These are phyloP conservation scores for Conidiobolus coronatus DNA, from an alignment of 371 early-diverging fungal genomes.

Conservation along the genomic window DNA sequence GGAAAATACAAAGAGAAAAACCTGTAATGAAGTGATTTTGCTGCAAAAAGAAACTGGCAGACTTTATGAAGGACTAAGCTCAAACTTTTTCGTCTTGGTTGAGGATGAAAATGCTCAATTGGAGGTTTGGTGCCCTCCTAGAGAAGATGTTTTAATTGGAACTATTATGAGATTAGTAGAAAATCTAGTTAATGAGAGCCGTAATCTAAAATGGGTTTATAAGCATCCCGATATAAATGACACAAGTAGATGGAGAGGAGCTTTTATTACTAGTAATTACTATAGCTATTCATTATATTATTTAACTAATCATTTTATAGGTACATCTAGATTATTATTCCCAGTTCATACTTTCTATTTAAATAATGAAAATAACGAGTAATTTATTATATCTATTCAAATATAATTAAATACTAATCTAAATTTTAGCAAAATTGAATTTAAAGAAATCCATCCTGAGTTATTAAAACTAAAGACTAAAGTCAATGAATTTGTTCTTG, in stretches of 20 bases:
- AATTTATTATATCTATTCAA: no score
- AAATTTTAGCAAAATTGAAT: no score
- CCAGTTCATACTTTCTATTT: background rate
- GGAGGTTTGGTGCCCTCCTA: background rate
- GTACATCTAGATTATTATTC: background rate
- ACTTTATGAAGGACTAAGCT: background rate
- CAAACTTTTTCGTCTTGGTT: background rate
- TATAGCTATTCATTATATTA: background rate
- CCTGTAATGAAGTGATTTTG: background rate
- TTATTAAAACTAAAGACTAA: no score
- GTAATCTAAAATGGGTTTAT: background rate
- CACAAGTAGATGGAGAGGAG: background rate
- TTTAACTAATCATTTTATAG: background rate
- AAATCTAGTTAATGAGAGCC: background rate
- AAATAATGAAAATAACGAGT: no score
- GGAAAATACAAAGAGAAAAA: background rate
- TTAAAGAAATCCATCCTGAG: no score
- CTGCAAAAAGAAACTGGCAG: background rate
- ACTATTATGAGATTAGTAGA: background rate
- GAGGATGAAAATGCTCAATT: background rate
- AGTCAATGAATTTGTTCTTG: no score
- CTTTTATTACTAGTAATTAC: slow-evolving; percentile 1
- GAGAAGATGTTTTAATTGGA: background rate
- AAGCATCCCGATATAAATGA: background rate
- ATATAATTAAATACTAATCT: no score